phyloP scores from a whole-genome alignment of 306 rosid genomes.

The Mimosa pudica region DNA sequence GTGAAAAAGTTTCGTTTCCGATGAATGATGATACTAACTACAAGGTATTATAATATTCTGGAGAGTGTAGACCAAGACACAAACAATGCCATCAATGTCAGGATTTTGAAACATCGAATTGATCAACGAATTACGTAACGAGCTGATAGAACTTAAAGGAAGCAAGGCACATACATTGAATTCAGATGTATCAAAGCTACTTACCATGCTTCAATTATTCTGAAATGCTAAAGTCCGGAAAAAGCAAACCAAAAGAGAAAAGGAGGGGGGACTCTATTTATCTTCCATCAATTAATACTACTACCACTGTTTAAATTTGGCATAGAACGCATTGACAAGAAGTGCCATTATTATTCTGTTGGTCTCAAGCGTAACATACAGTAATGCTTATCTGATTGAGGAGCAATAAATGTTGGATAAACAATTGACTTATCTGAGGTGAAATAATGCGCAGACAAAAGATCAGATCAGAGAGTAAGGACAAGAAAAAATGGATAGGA shows the following conservation, averaged over 20 bases:
- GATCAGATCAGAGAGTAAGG: neutral
- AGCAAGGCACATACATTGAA: constrained; percentile 18
- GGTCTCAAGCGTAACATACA: constrained; percentile 3
- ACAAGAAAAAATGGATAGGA: neutral
- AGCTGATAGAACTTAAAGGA: neutral
- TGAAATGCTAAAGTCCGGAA: constrained; percentile 3
- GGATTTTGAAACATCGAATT: constrained; percentile 9
- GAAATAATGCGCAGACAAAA: neutral
- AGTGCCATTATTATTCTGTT: neutral
- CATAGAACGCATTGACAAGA: neutral
- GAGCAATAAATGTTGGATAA: neutral
- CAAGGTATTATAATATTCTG: neutral
- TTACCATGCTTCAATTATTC: neutral
- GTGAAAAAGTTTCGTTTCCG: constrained; percentile 6
- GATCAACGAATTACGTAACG: neutral
- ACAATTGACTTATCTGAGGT: neutral
- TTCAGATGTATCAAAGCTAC: constrained; percentile 13
- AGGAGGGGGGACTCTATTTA: neutral
- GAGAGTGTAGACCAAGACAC: neutral
- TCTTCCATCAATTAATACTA: neutral
- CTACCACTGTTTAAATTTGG: neutral
- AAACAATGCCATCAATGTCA: neutral
- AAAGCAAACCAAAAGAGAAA: constrained; percentile 1
- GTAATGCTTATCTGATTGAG: neutral
- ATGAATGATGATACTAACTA: constrained; percentile 18